Evolutionary conservation across 345 rosid species (phyloP).

Genomic region (Pugionium dolabratum): DNA sequence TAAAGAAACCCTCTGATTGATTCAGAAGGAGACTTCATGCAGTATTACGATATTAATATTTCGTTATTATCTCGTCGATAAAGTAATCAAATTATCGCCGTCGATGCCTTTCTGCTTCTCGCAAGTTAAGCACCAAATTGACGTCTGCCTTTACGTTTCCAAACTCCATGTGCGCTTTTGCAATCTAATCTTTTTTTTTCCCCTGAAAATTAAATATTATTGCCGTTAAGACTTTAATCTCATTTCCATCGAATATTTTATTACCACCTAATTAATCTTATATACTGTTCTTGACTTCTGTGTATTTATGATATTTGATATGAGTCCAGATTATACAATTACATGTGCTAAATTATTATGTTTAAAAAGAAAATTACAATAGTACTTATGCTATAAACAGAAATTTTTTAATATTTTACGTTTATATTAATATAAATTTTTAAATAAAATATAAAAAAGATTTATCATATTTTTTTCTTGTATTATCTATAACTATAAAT

Average conservation of each 20-base stretch:
- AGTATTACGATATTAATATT: conserved; percentile 7
- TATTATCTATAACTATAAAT: no score
- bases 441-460: no score
- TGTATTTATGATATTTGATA: not conserved
- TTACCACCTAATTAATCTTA: conserved; percentile 12
- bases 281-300: not conserved
- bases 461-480: no score
- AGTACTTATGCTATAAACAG: no score
- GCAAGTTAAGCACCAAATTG: conserved; percentile 42
- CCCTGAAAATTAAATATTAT: conserved; percentile 7
- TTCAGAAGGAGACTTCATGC: conserved; percentile 19
- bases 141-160: conserved; percentile 46
- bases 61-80: conserved; percentile 13
- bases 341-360: no score
- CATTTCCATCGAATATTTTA: conserved; percentile 26
- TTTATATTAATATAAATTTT: no score
- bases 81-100: not conserved
- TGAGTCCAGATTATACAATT: no score
- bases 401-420: no score
- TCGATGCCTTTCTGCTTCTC: conserved; percentile 44
- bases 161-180: conserved; percentile 43
- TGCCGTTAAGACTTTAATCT: conserved; percentile 41
- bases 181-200: not conserved
- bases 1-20: conserved; percentile 23
- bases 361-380: no score